Evolutionary conservation across 129 eudicot genomes (phyloP).

Genomic region (Scalesia atractyloides): DNA sequence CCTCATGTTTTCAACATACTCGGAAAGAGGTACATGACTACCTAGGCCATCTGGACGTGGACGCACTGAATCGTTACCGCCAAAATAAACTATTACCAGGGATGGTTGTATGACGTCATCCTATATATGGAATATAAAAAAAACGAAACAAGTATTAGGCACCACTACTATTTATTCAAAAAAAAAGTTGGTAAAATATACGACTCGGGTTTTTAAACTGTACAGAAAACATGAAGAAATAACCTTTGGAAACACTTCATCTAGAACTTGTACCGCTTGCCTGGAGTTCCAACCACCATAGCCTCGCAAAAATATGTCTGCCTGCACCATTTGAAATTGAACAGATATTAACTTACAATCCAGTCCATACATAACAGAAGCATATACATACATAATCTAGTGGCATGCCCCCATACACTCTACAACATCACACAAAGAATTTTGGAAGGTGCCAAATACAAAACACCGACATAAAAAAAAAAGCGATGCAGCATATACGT

Average conservation of each 20-base stretch:
- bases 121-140: constrained; percentile 23
- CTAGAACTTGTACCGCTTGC: constrained; percentile 61
- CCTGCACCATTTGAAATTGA: constrained; percentile 41
- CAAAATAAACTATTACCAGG: constrained; percentile 69
- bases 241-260: constrained; percentile 76
- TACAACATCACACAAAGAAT: neutral
- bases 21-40: constrained; percentile 75
- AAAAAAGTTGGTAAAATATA: neutral
- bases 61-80: constrained; percentile 70
- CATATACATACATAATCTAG: neutral
- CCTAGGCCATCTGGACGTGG: constrained; percentile 61
- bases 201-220: neutral
- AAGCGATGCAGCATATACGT: neutral
- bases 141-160: neutral
- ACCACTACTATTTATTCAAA: neutral
- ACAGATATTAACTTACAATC: neutral
- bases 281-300: constrained; percentile 81
- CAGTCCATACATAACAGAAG: neutral
- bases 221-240: neutral
- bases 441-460: neutral
- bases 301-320: constrained; percentile 71
- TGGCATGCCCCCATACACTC: neutral
- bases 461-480: neutral
- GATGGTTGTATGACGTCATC: constrained; percentile 64
- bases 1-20: constrained; percentile 73